A percentile compares a stretch with the other conserved stretches of the same genome.
Evolutionary conservation across 1,139 yeast genomes (phyloP).

Genomic region (Torulaspora pretoriensis): DNA sequence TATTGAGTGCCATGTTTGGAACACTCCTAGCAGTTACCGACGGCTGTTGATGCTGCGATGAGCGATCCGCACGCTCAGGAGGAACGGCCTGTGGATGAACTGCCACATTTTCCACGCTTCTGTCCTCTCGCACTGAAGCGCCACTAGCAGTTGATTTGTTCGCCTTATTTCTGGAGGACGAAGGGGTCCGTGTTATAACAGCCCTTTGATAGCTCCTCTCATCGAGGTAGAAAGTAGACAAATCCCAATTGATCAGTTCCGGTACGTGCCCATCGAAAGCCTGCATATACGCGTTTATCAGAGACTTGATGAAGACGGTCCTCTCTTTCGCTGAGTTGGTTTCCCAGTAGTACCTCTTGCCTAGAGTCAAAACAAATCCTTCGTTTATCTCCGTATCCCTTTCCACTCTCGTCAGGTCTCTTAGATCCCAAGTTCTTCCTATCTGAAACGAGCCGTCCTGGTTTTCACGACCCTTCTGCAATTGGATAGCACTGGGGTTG

Average conservation of each 20-base stretch:
- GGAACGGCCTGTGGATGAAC: neutral
- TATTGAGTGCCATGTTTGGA: conserved; percentile 12
- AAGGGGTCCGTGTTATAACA: conserved; percentile 16
- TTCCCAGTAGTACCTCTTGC: conserved; percentile 84
- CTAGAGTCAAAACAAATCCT: conserved; percentile 61
- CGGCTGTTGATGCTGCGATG: neutral
- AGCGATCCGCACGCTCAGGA: neutral
- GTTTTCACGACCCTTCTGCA: conserved; percentile 86
- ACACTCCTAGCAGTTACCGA: neutral
- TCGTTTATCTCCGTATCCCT: conserved; percentile 48
- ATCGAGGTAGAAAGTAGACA: conserved; percentile 38
- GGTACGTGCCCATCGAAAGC: conserved; percentile 71
- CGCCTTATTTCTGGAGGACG: conserved; percentile 7
- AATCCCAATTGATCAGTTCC: conserved; percentile 47
- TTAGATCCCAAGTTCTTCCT: conserved; percentile 90
- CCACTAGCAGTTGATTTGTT: neutral
- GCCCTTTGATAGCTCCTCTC: conserved; percentile 38
- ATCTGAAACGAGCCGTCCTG: conserved; percentile 74
- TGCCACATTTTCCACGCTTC: neutral
- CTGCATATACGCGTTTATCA: conserved; percentile 60
- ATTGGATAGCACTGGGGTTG: conserved; percentile 57
- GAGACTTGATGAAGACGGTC: conserved; percentile 56
- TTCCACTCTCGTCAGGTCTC: conserved; percentile 58
- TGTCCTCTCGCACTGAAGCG: neutral
- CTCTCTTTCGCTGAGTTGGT: conserved; percentile 67